Evolutionary conservation across 2,329 filamentous ascomycete genomes (phyloP).

Genomic region (Zalaria sp.): DNA sequence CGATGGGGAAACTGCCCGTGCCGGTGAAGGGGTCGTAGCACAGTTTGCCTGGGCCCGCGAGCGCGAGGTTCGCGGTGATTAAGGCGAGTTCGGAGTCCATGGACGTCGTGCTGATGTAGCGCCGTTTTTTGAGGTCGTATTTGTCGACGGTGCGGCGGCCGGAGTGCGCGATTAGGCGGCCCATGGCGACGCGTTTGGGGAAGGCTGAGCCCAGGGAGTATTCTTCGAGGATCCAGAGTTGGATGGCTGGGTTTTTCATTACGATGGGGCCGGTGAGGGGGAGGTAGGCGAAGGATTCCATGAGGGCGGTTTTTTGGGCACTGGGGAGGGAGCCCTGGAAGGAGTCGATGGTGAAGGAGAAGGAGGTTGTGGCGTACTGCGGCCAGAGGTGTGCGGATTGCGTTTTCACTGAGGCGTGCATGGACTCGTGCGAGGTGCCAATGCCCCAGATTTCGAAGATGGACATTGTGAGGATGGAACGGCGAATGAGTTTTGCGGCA

Average conservation of each 20-base stretch:
- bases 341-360: constrained; percentile 75
- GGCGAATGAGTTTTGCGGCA: constrained; percentile 54
- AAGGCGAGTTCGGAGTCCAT: constrained; percentile 94
- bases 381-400: constrained; percentile 52
- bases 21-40: constrained; percentile 95
- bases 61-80: constrained; percentile 80
- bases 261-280: constrained; percentile 63
- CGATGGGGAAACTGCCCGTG: constrained; percentile 83
- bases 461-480: constrained; percentile 68
- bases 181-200: constrained; percentile 56
- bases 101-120: constrained; percentile 88
- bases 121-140: constrained; percentile 84
- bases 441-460: constrained; percentile 84
- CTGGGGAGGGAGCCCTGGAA: constrained; percentile 60
- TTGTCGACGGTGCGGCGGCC: constrained; percentile 53
- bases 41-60: constrained; percentile 67
- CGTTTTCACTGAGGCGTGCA: constrained; percentile 51
- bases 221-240: constrained; percentile 73
- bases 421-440: constrained; percentile 49
- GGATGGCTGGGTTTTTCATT: constrained; percentile 58
- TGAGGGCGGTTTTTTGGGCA: constrained; percentile 53
- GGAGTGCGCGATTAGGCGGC: constrained; percentile 53
- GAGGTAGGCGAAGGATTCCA: constrained; percentile 70
- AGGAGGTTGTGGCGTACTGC: constrained; percentile 49
- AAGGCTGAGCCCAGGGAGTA: constrained; percentile 41